Base-by-base conservation (phyloP, 169 alveolate genomes). In the Ophryocystis elektroscirrha region DNA sequence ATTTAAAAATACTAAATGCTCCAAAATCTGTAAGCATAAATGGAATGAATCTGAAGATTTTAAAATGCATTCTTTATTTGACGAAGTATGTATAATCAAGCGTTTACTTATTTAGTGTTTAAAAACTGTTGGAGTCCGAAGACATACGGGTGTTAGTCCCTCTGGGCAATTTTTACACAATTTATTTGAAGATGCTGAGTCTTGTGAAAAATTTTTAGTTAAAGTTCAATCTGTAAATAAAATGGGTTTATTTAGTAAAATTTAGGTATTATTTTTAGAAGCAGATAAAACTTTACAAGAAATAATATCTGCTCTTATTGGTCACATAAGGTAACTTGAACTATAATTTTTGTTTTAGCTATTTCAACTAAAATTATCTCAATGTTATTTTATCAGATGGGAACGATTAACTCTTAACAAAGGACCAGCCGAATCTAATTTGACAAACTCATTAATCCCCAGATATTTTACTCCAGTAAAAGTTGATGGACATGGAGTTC, bases 401-500 rank as follows among this genome's bases (percentile, higher is more conserved):
- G 65, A 64, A 53, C 51, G 64, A 27, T 58, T 65, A 59, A 50
- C 57, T 41, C 65, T 57, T 30, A 57, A 18, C 46, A 46, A 49
- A 28, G 71, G 65, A 45, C 67, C 78, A 7, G 45, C 61, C 12
- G 71, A 57, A 15, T 24, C 47, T 39, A 65, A 52, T 43, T 67
- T 46, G 49, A 53, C 71, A 51, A 63, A 78, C 19, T 49, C 79
- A 18, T 51, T 71, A 7, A 62, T 68, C 37, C 74, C 79, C 5
- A 56, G 77, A 32, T 76, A 76, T 44, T 76, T 76, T 35, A 65
- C 77, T 6, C 63, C 73, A 32, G 51, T 74, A 22, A 57, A 59
- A 4, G 70, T 43, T 35, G 53, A 15, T 45, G 51, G 22, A 32
- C 72, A 51, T 45, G 56, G 22, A 59, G 63, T 46, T 56, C 64